Evolutionary conservation across 768 basidiomycete genomes (phyloP), one percentile per base, ranked within the genome.

Genomic region (Cyclocybe cylindracea): DNA sequence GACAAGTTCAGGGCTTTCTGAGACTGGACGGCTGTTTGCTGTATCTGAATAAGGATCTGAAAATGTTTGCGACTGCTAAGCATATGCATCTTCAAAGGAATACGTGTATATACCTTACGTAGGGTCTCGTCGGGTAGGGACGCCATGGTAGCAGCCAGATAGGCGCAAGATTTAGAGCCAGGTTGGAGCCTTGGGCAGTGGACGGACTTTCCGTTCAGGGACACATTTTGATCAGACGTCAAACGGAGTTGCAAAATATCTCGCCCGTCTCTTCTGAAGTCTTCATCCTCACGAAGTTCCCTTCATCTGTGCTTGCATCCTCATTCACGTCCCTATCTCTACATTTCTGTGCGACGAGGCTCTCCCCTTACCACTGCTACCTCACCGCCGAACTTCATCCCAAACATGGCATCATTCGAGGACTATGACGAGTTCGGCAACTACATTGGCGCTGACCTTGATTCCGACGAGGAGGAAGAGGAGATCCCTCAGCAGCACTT

Each of bases 361-460:
- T 24, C 24, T 45, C 35, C 14, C 32, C 34, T 39, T 39, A 33
- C n/a, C 24, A 50, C 29, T 16, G 10, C n/a, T 47, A 42, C 33
- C 11, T 39, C 16, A 16, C 29, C 14, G 19, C 41, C 37, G 5
- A 24, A 19, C 19, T 24, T 16, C n/a, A 16, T 41, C 10, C 5
- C 2, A 58, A 33, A 37, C 19, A 76, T 77, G 74, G 75, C 78
- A 54, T 79, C 78, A 14, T 74, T 91, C 59, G 90, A 92, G 61
- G 90, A 92, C 67, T 92, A 92, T 63, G 90, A 92, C 63, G 91
- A 98, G 74, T 96, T 96, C 65, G 95, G 94, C 59, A 98, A 97
- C 79, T 97, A 98, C 72, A 95, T 98, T 66, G 95, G 94, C 54
- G 93, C 85, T 19, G 95, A 96, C 76, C 75, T 96, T 43, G 93